These are phyloP conservation scores for Prillingera fragicola DNA, from an alignment of 1,284 basidiomycete genomes.

Conservation along the genomic window DNA sequence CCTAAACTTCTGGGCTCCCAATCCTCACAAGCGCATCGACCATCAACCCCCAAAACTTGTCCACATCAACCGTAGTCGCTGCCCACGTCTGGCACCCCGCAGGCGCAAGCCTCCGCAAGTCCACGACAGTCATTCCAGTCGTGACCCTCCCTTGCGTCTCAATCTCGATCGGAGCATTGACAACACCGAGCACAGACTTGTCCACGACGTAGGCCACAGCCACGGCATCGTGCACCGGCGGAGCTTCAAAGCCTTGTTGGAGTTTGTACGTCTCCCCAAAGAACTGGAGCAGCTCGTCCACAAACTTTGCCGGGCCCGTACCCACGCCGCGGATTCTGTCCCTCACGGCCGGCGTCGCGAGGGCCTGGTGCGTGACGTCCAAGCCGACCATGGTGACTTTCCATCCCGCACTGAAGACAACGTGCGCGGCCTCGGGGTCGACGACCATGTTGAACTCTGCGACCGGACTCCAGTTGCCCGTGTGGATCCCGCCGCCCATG, in stretches of 20 bases:
- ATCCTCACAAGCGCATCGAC: constrained; percentile 12
- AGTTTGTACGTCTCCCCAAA: constrained; percentile 8
- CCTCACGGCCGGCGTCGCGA: constrained; percentile 6
- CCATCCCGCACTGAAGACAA: constrained; percentile 11
- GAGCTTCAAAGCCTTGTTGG: constrained; percentile 12
- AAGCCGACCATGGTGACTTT: constrained; percentile 18
- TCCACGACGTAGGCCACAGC: constrained; percentile 17
- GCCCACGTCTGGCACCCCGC: constrained; percentile 7
- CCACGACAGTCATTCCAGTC: constrained; percentile 16
- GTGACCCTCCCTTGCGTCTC: constrained; percentile 14
- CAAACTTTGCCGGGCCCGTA: constrained; percentile 9
- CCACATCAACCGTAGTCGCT: constrained; percentile 12
- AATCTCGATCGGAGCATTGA: constrained; percentile 5
- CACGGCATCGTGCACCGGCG: constrained; percentile 19
- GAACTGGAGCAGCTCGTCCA: constrained; percentile 10
- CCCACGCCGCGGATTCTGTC: constrained; percentile 7
- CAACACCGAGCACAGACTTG: constrained; percentile 2
- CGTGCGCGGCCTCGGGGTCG: constrained; percentile 21
- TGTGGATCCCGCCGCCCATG: constrained; percentile 18
- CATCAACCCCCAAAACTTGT: constrained; percentile 14
- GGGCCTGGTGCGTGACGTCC: constrained; percentile 18
- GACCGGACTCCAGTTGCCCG: constrained; percentile 12
- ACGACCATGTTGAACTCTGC: constrained; percentile 22
- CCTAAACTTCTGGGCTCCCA: constrained; percentile 7
- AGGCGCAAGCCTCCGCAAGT: constrained; percentile 3